phyloP scores from a whole-genome alignment of 163 green algal genomes.

The Scenedesmus sp. region DNA sequence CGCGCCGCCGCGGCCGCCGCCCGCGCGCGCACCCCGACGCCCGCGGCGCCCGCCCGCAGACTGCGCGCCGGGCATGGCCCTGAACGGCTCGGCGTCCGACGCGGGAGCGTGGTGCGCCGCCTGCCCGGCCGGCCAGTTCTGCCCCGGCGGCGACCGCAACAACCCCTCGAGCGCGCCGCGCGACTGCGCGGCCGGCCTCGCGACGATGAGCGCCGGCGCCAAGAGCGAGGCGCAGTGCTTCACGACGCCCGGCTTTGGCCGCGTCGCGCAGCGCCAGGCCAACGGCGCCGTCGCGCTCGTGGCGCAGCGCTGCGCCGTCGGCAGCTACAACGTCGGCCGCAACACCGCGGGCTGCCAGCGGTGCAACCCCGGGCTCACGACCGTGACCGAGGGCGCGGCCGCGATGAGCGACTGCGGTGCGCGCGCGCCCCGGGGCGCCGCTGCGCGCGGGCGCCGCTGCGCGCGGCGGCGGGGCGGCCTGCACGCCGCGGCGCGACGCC shows the following conservation, averaged over 20 bases:
- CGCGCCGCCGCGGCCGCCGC: too few relatives aligned
- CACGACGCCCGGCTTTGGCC: neutral
- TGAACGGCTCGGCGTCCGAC: neutral
- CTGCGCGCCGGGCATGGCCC: neutral
- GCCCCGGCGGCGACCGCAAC: neutral
- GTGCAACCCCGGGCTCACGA: constrained; percentile 6
- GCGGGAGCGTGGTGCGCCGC: neutral
- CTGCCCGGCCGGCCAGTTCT: neutral
- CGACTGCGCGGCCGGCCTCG: neutral
- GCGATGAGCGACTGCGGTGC: neutral
- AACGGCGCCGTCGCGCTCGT: neutral
- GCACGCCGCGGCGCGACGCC: neutral
- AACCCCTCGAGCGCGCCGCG: neutral
- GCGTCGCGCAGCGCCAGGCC: neutral
- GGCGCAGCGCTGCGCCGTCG: neutral
- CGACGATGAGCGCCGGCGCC: neutral
- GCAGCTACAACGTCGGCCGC: constrained; percentile 1
- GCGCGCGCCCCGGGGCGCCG: neutral
- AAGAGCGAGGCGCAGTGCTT: constrained; percentile 26
- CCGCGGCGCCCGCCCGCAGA: neutral
- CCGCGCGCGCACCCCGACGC: too few relatives aligned
- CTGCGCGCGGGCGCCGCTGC: neutral
- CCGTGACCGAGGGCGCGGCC: neutral
- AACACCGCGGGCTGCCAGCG: neutral
- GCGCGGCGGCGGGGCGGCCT: neutral